These are phyloP conservation scores for Kluyveromyces starmeri DNA, from an alignment of 805 yeast genomes.

Conservation along the genomic window DNA sequence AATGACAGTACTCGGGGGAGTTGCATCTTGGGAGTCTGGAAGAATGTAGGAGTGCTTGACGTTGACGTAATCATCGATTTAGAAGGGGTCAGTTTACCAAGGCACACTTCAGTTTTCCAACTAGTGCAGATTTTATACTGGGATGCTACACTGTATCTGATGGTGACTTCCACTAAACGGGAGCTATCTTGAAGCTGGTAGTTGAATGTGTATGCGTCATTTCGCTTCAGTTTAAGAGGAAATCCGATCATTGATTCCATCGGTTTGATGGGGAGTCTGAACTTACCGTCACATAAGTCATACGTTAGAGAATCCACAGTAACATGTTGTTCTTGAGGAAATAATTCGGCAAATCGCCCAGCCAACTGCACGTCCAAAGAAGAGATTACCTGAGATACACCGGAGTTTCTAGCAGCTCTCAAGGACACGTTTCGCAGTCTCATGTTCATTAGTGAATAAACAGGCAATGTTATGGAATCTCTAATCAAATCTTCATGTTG, in stretches of 20 bases:
- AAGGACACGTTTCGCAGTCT: conserved; percentile 23
- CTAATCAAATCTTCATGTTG: neutral
- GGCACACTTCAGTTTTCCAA: conserved; percentile 28
- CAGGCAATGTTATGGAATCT: conserved; percentile 15
- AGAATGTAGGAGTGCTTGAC: conserved; percentile 1
- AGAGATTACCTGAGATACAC: conserved; percentile 12
- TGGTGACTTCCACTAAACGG: conserved; percentile 21
- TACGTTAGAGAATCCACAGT: conserved; percentile 6
- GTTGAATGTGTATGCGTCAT: conserved; percentile 23
- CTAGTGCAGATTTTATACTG: conserved; percentile 16
- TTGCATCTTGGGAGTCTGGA: conserved; percentile 3
- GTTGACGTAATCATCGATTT: conserved; percentile 1
- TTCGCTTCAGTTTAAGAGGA: conserved; percentile 16
- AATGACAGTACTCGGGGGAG: conserved; percentile 2
- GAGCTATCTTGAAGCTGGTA: conserved; percentile 22
- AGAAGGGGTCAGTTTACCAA: conserved; percentile 13
- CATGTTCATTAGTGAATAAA: conserved; percentile 26
- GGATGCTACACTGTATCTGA: conserved; percentile 11
- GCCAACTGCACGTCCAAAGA: conserved; percentile 26
- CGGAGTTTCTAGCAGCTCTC: conserved; percentile 12
- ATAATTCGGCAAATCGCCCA: conserved; percentile 1
- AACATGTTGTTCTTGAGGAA: neutral
- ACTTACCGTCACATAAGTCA: conserved; percentile 15
- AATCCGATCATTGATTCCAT: conserved; percentile 11
- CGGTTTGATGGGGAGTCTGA: conserved; percentile 17